These are phyloP conservation scores for Daldinia loculata DNA, from an alignment of 495 filamentous ascomycete species.

Conservation along the genomic window DNA sequence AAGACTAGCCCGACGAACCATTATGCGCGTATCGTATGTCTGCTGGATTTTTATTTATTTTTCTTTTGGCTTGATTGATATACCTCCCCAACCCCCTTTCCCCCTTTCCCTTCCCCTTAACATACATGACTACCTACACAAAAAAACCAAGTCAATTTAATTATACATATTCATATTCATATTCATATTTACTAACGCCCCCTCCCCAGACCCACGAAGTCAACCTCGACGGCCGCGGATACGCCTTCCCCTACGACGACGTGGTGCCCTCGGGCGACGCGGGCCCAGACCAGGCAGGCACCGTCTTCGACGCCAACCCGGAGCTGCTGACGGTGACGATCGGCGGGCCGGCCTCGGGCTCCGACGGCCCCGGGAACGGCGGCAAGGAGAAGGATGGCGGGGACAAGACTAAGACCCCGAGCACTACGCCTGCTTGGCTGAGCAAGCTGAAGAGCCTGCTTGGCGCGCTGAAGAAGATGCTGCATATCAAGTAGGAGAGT, in stretches of 20 bases:
- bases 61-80: background rate
- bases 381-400: conserved; percentile 12
- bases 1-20: conserved; percentile 69
- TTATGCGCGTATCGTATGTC: conserved; percentile 65
- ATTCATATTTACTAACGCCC: background rate
- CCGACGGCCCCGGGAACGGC: background rate
- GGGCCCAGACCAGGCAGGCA: conserved; percentile 66
- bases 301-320: conserved; percentile 66
- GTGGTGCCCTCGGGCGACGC: conserved; percentile 64
- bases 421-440: background rate
- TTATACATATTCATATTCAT: no score
- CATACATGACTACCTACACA: background rate
- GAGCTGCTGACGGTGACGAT: conserved; percentile 67
- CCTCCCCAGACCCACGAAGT: conserved; percentile 59
- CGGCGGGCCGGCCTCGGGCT: conserved; percentile 58
- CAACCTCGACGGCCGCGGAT: conserved; percentile 69
- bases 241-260: conserved; percentile 84
- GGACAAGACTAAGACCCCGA: background rate
- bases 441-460: conserved; percentile 21
- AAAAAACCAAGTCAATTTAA: no score
- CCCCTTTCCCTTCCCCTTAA: background rate
- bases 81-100: background rate
- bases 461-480: conserved; percentile 20
- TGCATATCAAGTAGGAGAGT: conserved; percentile 19
- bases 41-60: background rate